Conservation (phyloP, 345 rosid species). For the Murraya paniculata region DNA sequence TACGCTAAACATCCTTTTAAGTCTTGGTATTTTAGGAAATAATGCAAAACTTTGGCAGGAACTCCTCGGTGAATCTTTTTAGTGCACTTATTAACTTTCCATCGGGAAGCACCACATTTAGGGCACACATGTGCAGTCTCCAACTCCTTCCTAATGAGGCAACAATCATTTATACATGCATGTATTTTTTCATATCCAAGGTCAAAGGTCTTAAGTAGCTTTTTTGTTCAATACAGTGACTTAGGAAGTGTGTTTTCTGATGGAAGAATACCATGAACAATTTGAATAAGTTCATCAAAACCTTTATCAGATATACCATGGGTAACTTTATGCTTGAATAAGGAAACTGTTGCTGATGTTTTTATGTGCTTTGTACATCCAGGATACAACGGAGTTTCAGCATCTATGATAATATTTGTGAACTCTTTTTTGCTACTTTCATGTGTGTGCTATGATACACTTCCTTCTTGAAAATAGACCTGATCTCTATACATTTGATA, state of each 20-base stretch:
- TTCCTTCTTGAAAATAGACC: too few species aligned
- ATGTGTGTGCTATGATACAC: too few species aligned
- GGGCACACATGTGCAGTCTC: background rate
- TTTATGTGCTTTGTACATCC: too few species aligned
- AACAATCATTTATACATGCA: background rate
- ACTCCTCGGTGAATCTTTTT: background rate
- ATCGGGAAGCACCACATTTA: background rate
- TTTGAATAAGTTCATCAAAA: too few species aligned
- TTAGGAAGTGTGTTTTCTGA: background rate
- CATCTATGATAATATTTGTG: too few species aligned
- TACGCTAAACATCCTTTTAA: background rate
- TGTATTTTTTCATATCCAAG: background rate
- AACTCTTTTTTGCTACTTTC: too few species aligned
- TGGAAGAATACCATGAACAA: background rate
- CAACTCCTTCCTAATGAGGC: background rate
- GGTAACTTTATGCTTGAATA: too few species aligned
- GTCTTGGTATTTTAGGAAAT: background rate
- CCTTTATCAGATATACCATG: too few species aligned
- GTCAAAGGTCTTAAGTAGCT: background rate
- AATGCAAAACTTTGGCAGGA: background rate
- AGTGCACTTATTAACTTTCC: background rate
- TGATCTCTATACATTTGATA: too few species aligned
- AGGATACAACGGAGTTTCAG: too few species aligned
- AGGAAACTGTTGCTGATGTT: too few species aligned
- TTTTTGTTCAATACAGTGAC: background rate